Conservation (phyloP, 176 grass and related monocot species). For the Oropetium thomaeum region DNA sequence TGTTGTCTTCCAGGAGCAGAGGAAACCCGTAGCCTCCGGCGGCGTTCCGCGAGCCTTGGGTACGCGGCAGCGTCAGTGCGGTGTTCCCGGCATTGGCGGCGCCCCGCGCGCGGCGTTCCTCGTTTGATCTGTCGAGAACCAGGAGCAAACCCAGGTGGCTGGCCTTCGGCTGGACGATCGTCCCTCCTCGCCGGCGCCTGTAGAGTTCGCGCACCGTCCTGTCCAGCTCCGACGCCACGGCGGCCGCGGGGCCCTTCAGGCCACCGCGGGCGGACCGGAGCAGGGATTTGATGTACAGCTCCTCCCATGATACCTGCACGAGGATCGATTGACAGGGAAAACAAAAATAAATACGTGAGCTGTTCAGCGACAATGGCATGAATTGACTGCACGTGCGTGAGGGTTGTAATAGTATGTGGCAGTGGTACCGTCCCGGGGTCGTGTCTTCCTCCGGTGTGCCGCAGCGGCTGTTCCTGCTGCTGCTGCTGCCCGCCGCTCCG, state of each 20-base stretch:
- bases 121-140: conserved; percentile 35
- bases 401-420: not conserved
- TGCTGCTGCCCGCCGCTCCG: conserved; percentile 7
- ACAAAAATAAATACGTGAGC: not conserved
- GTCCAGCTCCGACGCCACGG: conserved; percentile 42
- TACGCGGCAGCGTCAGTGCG: no score
- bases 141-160: conserved; percentile 40
- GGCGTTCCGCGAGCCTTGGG: no score
- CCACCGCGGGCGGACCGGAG: conserved; percentile 10
- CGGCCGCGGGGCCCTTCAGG: not conserved
- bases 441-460: not conserved
- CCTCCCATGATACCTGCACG: conserved; percentile 69
- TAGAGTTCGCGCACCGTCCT: conserved; percentile 34
- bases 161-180: conserved; percentile 21
- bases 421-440: conserved; percentile 29
- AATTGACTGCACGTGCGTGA: not conserved
- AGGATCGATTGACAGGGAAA: not conserved
- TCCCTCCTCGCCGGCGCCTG: not conserved
- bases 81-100: conserved; percentile 4
- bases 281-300: conserved; percentile 54
- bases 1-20: conserved; percentile 28
- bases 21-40: conserved; percentile 4
- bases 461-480: not conserved
- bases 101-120: not conserved
- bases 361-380: not conserved